phyloP scores from a whole-genome alignment of 176 grass and related monocot genomes.

The Microstegium vimineum region DNA sequence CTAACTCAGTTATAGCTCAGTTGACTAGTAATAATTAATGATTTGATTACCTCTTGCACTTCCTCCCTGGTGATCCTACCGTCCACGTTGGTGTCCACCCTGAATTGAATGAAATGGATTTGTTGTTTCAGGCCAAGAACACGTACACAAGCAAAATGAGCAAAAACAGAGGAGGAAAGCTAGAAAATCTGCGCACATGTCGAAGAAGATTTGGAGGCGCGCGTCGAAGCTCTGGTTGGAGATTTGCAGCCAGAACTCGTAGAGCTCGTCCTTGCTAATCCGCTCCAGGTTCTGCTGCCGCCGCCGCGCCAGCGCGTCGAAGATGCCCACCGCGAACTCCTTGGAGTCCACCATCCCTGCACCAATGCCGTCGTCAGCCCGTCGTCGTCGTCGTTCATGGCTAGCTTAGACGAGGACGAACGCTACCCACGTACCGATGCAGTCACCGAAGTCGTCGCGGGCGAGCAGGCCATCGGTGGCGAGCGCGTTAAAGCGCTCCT shows the following conservation, averaged over 20 bases:
- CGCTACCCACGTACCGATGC: constrained; percentile 50
- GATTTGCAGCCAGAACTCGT: constrained; percentile 99
- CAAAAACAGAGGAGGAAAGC: too few relatives aligned
- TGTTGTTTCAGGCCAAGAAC: neutral
- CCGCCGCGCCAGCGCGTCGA: constrained; percentile 85
- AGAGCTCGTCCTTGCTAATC: constrained; percentile 88
- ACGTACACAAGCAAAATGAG: too few relatives aligned
- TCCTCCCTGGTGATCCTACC: constrained; percentile 82
- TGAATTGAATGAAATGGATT: constrained; percentile 27
- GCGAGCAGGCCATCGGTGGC: constrained; percentile 66
- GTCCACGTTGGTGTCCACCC: constrained; percentile 87
- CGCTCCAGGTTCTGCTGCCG: constrained; percentile 71
- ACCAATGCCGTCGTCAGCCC: neutral
- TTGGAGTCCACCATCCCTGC: constrained; percentile 96
- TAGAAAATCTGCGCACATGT: too few relatives aligned
- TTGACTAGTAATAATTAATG: neutral
- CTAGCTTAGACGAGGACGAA: too few relatives aligned
- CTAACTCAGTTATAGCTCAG: too few relatives aligned
- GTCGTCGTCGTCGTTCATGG: too few relatives aligned
- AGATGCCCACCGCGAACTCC: constrained; percentile 89
- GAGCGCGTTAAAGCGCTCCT: constrained; percentile 63
- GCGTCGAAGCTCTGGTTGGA: constrained; percentile 99
- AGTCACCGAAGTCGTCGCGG: constrained; percentile 88
- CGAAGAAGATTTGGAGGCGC: constrained; percentile 99
- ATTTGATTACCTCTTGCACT: constrained; percentile 70